Percentiles rank a stretch among this genome's conserved stretches.
These are phyloP conservation scores for Gossypium mustelinum DNA, from an alignment of 345 rosid species.

Conservation along the genomic window DNA sequence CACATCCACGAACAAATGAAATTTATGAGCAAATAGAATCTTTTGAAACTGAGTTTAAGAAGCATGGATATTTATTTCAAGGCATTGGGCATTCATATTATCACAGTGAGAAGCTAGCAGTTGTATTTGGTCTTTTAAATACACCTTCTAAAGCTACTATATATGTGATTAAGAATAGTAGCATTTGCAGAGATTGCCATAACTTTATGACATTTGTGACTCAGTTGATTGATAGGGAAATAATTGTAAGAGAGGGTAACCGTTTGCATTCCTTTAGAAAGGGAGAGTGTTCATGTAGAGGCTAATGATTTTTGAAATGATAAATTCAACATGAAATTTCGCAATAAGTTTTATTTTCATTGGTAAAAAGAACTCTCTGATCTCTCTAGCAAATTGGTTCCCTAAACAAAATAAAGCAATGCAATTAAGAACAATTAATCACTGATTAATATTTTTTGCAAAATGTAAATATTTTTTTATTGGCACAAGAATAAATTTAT, in stretches of 20 bases:
- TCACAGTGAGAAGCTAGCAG: conserved; percentile 33
- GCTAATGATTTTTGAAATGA: background rate
- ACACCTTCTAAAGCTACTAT: conserved; percentile 21
- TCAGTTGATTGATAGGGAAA: conserved; percentile 22
- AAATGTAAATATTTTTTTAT: no score
- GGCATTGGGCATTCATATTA: background rate
- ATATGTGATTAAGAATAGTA: conserved; percentile 27
- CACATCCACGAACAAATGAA: conserved; percentile 19
- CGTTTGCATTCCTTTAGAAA: conserved; percentile 25
- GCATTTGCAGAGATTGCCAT: conserved; percentile 35
- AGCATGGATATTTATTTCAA: background rate
- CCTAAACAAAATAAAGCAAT: no score
- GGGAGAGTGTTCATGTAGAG: conserved; percentile 32
- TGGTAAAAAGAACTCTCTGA: no score
- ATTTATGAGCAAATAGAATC: conserved; percentile 25
- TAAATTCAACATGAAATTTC: no score
- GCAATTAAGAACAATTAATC: no score
- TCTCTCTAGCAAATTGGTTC: no score
- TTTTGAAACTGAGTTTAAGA: conserved; percentile 16
- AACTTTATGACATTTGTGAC: conserved; percentile 26
- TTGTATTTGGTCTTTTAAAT: conserved; percentile 27
- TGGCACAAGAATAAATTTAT: no score
- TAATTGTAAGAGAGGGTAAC: conserved; percentile 35
- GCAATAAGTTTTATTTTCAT: no score
- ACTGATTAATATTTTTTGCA: no score